Percentiles rank a stretch among this genome's conserved stretches.
Evolutionary conservation across 768 basidiomycete species (phyloP).

Genomic region (Kockovaella imperatae): DNA sequence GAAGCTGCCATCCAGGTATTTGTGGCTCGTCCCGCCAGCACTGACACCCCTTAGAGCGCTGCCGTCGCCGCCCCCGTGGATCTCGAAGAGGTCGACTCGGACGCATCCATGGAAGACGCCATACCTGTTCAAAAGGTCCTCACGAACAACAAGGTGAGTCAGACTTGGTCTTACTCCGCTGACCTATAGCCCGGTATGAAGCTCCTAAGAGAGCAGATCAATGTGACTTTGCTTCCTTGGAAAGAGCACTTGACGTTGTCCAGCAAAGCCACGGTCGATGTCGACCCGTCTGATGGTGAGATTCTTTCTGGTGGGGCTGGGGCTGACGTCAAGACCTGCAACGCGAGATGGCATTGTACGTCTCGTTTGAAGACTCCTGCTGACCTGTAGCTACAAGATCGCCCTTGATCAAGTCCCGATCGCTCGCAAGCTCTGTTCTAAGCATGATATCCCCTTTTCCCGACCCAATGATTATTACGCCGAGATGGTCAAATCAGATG

Average conservation of each 20-base stretch:
- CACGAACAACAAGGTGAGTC: slow-evolving; percentile 67
- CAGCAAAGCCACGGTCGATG: slow-evolving; percentile 27
- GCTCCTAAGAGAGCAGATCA: slow-evolving; percentile 29
- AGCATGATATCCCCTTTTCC: slow-evolving; percentile 70
- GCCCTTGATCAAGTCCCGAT: slow-evolving; percentile 73
- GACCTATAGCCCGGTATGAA: slow-evolving; percentile 32
- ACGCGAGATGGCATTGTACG: slow-evolving; percentile 92
- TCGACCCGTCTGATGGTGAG: slow-evolving; percentile 35
- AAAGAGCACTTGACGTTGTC: slow-evolving; percentile 34
- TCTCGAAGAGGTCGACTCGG: slow-evolving; percentile 58
- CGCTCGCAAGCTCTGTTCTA: slow-evolving; percentile 67
- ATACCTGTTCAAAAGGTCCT: slow-evolving; percentile 75
- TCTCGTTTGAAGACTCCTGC: slow-evolving; percentile 11
- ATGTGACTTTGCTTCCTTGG: slow-evolving; percentile 33
- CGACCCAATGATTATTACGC: slow-evolving; percentile 92
- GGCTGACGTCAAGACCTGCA: slow-evolving; percentile 65
- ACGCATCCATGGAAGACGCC: slow-evolving; percentile 59
- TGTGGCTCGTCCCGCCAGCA: no score
- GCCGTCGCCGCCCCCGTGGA: slow-evolving; percentile 55
- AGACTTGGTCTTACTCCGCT: background rate
- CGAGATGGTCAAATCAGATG: slow-evolving; percentile 95
- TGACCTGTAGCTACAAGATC: slow-evolving; percentile 74
- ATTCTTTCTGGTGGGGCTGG: background rate
- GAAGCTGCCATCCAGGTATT: slow-evolving; percentile 42
- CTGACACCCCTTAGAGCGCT: slow-evolving; percentile 15